Percentiles rank a stretch among this genome's conserved stretches.
Evolutionary conservation across 1,284 basidiomycete species (phyloP).

Genomic region (Earliella scabrosa): DNA sequence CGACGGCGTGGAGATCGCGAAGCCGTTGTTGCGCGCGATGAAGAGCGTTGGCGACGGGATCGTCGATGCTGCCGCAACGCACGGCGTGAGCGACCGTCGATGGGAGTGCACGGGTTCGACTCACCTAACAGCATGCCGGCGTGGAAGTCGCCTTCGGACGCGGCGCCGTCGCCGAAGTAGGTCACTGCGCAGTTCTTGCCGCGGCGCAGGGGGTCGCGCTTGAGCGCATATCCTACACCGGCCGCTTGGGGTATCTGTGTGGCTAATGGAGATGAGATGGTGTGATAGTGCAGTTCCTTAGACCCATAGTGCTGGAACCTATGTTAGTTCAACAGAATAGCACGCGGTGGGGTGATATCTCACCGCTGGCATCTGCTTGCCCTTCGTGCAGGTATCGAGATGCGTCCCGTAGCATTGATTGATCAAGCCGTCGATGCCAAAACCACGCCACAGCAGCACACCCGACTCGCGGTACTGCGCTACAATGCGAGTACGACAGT

Average conservation of each 20-base stretch:
- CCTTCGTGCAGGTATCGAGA: slow-evolving; percentile 84
- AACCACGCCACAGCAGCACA: slow-evolving; percentile 88
- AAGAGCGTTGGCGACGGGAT: slow-evolving; percentile 75
- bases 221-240: slow-evolving; percentile 90
- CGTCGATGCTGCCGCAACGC: slow-evolving; percentile 56
- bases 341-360: slow-evolving; percentile 27
- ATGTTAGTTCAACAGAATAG: too few relatives aligned
- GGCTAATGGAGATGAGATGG: slow-evolving; percentile 92
- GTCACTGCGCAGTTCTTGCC: slow-evolving; percentile 84
- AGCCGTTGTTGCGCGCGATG: slow-evolving; percentile 87
- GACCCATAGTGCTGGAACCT: slow-evolving; percentile 92
- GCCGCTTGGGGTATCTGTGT: slow-evolving; percentile 97
- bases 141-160: slow-evolving; percentile 81
- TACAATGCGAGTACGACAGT: slow-evolving; percentile 31
- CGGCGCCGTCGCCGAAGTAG: slow-evolving; percentile 89
- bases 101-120: too few relatives aligned
- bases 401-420: slow-evolving; percentile 88
- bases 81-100: too few relatives aligned
- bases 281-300: slow-evolving; percentile 85
- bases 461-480: slow-evolving; percentile 91
- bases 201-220: slow-evolving; percentile 75
- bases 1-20: slow-evolving; percentile 93
- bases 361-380: slow-evolving; percentile 89
- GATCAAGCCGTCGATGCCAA: slow-evolving; percentile 76
- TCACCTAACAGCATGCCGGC: slow-evolving; percentile 70